Evolutionary conservation across 148 eudicot species (phyloP).

Genomic region (Linanthus parryae): DNA sequence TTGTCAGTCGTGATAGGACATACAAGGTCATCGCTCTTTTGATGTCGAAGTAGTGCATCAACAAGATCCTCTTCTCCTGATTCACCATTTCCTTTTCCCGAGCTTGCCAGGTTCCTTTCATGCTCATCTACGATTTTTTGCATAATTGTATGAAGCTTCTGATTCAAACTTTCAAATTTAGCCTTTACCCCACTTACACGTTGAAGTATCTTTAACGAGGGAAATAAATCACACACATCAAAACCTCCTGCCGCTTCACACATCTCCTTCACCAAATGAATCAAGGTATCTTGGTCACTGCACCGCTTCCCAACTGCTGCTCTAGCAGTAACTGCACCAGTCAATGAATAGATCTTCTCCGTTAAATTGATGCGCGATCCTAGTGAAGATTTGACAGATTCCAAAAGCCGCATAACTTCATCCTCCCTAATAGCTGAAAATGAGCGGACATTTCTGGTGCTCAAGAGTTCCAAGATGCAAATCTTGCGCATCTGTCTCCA

Average conservation of each 20-base stretch:
- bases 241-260: background rate
- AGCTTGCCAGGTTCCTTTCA: background rate
- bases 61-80: background rate
- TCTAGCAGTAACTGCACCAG: background rate
- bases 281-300: background rate
- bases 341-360: background rate
- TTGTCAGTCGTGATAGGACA: background rate
- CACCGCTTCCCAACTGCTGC: background rate
- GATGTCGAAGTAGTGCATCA: background rate
- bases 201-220: background rate
- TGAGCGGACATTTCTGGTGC: background rate
- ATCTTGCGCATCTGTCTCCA: constrained; percentile 3
- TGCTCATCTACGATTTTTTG: background rate
- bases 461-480: background rate
- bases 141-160: background rate
- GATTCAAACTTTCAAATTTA: background rate
- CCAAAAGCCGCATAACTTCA: background rate
- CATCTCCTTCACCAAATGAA: background rate
- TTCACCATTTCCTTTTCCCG: background rate
- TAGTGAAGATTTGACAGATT: background rate
- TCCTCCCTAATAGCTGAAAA: background rate
- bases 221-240: background rate
- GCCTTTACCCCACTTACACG: background rate
- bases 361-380: background rate
- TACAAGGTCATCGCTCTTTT: background rate